Evolutionary conservation across 768 basidiomycete species (phyloP), one percentile per base, ranked within the genome.

Genomic region (Tulasnella sp.): DNA sequence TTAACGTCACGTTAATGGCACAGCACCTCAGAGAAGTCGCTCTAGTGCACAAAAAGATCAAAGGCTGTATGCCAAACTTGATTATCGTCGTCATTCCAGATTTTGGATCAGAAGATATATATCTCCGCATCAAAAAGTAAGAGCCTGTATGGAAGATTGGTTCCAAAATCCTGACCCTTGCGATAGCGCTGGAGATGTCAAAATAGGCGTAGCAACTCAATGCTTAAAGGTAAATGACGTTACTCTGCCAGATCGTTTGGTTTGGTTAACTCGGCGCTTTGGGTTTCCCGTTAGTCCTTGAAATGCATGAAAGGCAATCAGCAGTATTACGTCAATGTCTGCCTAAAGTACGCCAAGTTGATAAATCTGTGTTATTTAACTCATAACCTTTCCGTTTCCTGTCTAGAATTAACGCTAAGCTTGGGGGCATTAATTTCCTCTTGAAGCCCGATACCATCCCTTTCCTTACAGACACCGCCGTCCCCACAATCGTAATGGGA

Each of bases 121-220:
- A 95, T 83, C 91, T 89, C 2, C 90, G 91, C 28, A 89, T 95
- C 37, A 95, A 95, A 86, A 92, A 94, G 94, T 95, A 83, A 81
- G 92, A 34, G 24, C n/a, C 22, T 8, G 18, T 24, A 8, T 1
- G 0, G 42, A 34, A 14, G 72, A 14, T 20, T 5, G 3, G 40
- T 79, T 22, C 1, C 46, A 0, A 8, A 46, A 18, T 46, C 4
- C 18, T 46, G 46, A 37, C 42, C 18, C 18, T 31, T 37, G 37
- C 24, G 11, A 2, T n/a, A 79, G 78, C 42, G 42, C 54, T 40
- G 78, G 78, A 79, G 78, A 79, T 69, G 31, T 79, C 50, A 72
- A 34, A 69, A 37, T 74, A 14, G 78, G 78, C 24, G 69, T 79
- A 16, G 78, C 72, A 7, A 79, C 78, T 18, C 78, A 79, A 79